These are phyloP conservation scores for Apodospora peruviana DNA, from an alignment of 495 filamentous ascomycete species.

Conservation along the genomic window DNA sequence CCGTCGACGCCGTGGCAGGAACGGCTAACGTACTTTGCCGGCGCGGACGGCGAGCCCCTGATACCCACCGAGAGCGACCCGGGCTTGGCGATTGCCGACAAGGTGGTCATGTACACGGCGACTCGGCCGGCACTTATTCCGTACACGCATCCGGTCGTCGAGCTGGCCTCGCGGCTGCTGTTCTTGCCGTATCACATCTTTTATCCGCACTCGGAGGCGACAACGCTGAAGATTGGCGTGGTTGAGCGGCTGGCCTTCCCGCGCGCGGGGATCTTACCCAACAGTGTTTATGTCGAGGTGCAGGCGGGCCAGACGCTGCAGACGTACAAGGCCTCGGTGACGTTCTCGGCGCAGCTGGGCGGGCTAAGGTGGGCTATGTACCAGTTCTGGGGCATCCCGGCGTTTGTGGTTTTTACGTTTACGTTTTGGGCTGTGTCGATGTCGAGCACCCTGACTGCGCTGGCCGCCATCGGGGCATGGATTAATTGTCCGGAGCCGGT, in stretches of 20 bases:
- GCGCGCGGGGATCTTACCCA: slow-evolving; percentile 52
- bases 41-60: neutral
- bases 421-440: slow-evolving; percentile 57
- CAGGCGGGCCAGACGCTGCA: slow-evolving; percentile 62
- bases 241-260: slow-evolving; percentile 64
- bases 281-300: slow-evolving; percentile 57
- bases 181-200: slow-evolving; percentile 40
- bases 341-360: slow-evolving; percentile 63
- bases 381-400: slow-evolving; percentile 61
- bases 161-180: slow-evolving; percentile 32
- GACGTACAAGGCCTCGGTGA: slow-evolving; percentile 64
- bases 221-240: slow-evolving; percentile 61
- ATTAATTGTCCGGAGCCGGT: neutral
- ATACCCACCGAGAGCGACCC: slow-evolving; percentile 3
- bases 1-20: neutral
- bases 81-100: slow-evolving; percentile 13
- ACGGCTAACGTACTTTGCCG: neutral
- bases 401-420: slow-evolving; percentile 59
- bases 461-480: neutral
- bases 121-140: slow-evolving; percentile 36
- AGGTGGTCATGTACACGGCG: slow-evolving; percentile 28
- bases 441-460: neutral
- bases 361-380: slow-evolving; percentile 87
- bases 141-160: slow-evolving; percentile 33
- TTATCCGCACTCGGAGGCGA: slow-evolving; percentile 37